These are phyloP conservation scores for Schoenoplectus tabernaemontani DNA, from an alignment of 202 grass and related monocot species.

Conservation along the genomic window DNA sequence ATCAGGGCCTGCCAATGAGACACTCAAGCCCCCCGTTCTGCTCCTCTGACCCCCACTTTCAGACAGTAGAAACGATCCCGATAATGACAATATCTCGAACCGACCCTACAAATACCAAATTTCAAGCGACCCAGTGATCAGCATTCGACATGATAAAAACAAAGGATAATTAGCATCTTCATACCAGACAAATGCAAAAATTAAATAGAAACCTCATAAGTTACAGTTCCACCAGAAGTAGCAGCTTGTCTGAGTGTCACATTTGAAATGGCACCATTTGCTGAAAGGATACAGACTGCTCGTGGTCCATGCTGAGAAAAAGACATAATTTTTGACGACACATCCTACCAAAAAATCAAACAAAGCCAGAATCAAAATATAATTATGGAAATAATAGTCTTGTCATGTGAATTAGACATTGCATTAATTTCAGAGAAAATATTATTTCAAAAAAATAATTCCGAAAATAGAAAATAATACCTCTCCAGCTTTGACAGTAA, in stretches of 20 bases:
- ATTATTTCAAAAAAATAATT: background rate
- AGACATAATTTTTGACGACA: slow-evolving; percentile 84
- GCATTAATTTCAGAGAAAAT: background rate
- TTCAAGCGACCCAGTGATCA: background rate
- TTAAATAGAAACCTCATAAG: slow-evolving; percentile 75
- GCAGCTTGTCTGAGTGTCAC: slow-evolving; percentile 88
- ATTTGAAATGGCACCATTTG: slow-evolving; percentile 96
- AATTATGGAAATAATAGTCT: background rate
- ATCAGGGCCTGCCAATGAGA: slow-evolving; percentile 84
- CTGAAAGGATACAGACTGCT: slow-evolving; percentile 85
- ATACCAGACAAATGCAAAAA: slow-evolving; percentile 5
- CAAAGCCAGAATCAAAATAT: background rate
- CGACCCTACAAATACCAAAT: slow-evolving; percentile 41
- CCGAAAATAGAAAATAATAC: slow-evolving; percentile 44
- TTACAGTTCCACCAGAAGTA: slow-evolving; percentile 97
- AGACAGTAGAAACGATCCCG: slow-evolving; percentile 66
- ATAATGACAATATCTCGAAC: slow-evolving; percentile 91
- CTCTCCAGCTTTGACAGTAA: slow-evolving; percentile 92
- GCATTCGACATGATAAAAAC: background rate
- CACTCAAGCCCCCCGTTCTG: slow-evolving; percentile 78
- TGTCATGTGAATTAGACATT: background rate
- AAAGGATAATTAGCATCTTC: background rate
- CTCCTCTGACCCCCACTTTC: slow-evolving; percentile 69
- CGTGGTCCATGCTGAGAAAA: slow-evolving; percentile 84
- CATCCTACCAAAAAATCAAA: slow-evolving; percentile 54